Conservation (phyloP, 164 flowering plant genomes). For the Saururus chinensis region DNA sequence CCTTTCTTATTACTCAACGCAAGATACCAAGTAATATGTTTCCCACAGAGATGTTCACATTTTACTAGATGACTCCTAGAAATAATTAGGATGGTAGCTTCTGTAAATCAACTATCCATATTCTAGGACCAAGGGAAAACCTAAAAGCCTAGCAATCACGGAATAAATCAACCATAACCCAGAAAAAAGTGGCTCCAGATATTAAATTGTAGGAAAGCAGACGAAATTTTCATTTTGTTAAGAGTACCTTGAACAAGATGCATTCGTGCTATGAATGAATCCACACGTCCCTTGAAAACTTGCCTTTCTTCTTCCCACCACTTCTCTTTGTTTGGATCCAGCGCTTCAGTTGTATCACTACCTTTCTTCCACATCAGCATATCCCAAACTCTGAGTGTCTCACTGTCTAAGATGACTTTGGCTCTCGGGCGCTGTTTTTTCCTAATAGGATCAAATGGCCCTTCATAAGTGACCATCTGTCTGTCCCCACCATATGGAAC, state of each 20-base stretch:
- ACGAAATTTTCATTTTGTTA: background rate
- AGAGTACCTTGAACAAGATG: constrained; percentile 47
- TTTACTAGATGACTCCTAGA: no score
- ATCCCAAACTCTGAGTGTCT: constrained; percentile 53
- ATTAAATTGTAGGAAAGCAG: background rate
- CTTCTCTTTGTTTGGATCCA: constrained; percentile 30
- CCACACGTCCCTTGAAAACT: constrained; percentile 26
- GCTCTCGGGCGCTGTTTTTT: constrained; percentile 40
- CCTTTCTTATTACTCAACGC: background rate
- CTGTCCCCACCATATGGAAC: constrained; percentile 45
- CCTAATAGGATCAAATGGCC: constrained; percentile 25
- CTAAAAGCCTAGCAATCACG: background rate
- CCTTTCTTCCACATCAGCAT: constrained; percentile 43
- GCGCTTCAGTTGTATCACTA: constrained; percentile 21
- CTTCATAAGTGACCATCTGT: constrained; percentile 36
- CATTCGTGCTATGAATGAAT: constrained; percentile 42
- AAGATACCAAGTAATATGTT: background rate
- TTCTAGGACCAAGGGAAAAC: background rate
- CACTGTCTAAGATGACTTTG: constrained; percentile 53
- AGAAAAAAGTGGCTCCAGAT: background rate
- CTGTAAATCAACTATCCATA: no score
- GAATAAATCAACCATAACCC: no score
- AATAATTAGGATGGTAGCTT: no score
- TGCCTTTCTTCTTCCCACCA: constrained; percentile 35
- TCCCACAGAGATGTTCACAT: background rate